A percentile compares a stretch with the other conserved stretches of the same genome.
phyloP scores from a whole-genome alignment of 495 filamentous ascomycete species.

The Hyphodiscus hymeniophilus region DNA sequence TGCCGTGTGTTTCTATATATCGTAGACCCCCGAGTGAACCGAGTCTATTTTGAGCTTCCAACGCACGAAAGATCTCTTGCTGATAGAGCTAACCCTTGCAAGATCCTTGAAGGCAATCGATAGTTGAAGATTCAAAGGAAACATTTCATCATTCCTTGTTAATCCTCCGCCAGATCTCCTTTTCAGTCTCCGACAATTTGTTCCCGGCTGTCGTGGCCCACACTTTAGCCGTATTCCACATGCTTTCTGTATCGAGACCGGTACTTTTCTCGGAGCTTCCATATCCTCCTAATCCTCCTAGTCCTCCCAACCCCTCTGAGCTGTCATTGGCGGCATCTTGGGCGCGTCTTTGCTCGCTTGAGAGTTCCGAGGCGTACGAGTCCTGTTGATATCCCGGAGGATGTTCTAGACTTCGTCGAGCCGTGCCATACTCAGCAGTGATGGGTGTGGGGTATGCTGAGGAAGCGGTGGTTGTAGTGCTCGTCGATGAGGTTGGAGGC shows the following conservation, averaged over 20 bases:
- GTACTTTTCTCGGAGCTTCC: conserved; percentile 12
- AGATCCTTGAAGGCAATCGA: neutral
- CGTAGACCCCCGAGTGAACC: too few relatives aligned
- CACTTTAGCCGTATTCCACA: conserved; percentile 38
- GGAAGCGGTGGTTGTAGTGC: conserved; percentile 17
- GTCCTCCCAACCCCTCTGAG: neutral
- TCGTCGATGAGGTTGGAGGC: conserved; percentile 18
- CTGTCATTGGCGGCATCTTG: conserved; percentile 9
- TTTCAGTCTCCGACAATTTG: conserved; percentile 45
- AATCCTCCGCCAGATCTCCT: conserved; percentile 48
- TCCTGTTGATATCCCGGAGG: conserved; percentile 44
- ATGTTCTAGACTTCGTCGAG: conserved; percentile 29
- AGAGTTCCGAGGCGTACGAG: conserved; percentile 32
- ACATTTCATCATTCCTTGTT: conserved; percentile 26
- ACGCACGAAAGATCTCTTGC: neutral
- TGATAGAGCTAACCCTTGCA: neutral
- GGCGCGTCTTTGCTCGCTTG: conserved; percentile 21
- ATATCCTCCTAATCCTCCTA: conserved; percentile 11
- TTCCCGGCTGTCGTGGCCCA: conserved; percentile 43
- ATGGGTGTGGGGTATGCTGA: conserved; percentile 17
- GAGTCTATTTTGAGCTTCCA: neutral
- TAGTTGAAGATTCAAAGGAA: neutral
- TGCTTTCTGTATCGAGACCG: conserved; percentile 18
- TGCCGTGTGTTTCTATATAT: too few relatives aligned
- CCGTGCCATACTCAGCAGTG: conserved; percentile 2